A percentile compares a stretch with the other conserved stretches of the same genome.
These are phyloP conservation scores for Cymodocea nodosa DNA, from an alignment of 116 monocot genomes.

Conservation along the genomic window DNA sequence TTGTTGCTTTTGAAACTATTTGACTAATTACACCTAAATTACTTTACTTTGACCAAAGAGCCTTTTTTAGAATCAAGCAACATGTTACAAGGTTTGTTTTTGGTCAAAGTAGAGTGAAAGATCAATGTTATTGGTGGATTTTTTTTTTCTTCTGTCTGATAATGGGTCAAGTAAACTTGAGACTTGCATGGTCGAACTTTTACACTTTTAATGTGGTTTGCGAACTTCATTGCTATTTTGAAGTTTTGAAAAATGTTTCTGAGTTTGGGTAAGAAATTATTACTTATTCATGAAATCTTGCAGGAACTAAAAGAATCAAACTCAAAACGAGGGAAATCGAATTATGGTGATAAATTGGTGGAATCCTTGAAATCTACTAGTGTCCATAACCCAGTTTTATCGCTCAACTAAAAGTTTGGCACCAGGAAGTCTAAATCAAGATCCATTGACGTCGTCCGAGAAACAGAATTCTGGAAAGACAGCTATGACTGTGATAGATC, in stretches of 20 bases:
- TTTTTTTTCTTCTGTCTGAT: too few species aligned
- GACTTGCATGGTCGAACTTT: too few species aligned
- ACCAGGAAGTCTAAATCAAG: conserved; percentile 10
- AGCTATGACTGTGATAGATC: conserved; percentile 12
- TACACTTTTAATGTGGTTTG: neutral
- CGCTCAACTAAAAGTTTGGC: conserved; percentile 39
- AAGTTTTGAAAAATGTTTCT: neutral
- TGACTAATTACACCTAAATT: too few species aligned
- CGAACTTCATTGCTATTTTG: neutral
- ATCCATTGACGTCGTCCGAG: conserved; percentile 5
- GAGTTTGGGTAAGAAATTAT: neutral
- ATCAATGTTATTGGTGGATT: too few species aligned
- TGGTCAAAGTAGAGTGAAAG: too few species aligned
- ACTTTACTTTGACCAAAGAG: too few species aligned
- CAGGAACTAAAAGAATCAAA: conserved; percentile 49
- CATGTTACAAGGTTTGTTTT: too few species aligned
- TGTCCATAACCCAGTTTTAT: conserved; percentile 75
- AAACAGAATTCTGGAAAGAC: conserved; percentile 8
- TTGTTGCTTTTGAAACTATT: too few species aligned
- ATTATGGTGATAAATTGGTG: neutral
- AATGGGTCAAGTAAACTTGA: neutral
- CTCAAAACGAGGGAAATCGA: conserved; percentile 15
- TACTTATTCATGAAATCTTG: neutral
- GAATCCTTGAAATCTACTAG: conserved; percentile 26
- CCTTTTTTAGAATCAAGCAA: too few species aligned